Conservation (phyloP, 2,329 filamentous ascomycete species). For the Clarireedia homoeocarpa region DNA sequence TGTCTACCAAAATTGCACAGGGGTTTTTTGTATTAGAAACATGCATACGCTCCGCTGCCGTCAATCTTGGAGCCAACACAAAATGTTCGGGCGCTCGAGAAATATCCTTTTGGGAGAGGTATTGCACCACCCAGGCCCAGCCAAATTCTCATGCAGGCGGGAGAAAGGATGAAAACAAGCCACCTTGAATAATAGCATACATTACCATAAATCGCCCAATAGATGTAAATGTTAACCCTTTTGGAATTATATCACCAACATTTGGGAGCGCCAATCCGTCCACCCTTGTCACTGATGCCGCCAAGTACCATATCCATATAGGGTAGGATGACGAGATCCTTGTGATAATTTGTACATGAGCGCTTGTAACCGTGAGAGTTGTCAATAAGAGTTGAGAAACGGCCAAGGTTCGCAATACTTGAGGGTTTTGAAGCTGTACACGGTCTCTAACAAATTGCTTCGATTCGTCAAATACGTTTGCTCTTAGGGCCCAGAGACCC, state of each 20-base stretch:
- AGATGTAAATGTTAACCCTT: neutral
- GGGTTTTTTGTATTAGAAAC: no score
- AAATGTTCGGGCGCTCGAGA: no score
- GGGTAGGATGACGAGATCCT: constrained; percentile 83
- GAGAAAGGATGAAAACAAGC: constrained; percentile 81
- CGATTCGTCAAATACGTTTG: neutral
- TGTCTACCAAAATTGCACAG: no score
- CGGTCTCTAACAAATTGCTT: neutral
- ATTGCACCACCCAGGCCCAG: no score
- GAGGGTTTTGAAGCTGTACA: neutral
- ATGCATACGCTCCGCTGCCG: no score
- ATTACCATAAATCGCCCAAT: constrained; percentile 57
- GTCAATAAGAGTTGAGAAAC: constrained; percentile 66
- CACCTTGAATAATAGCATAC: constrained; percentile 77
- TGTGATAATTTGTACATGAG: constrained; percentile 92
- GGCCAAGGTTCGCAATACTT: constrained; percentile 44
- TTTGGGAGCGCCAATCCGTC: constrained; percentile 3
- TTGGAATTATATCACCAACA: neutral
- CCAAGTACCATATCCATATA: constrained; percentile 81
- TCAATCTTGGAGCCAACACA: no score
- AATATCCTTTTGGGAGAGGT: no score
- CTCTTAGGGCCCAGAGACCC: constrained; percentile 36
- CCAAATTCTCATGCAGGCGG: constrained; percentile 62
- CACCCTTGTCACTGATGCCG: constrained; percentile 27
- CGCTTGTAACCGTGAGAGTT: constrained; percentile 63